Evolutionary conservation across 257 asterid species (phyloP).

Genomic region (Solanum acaule): DNA sequence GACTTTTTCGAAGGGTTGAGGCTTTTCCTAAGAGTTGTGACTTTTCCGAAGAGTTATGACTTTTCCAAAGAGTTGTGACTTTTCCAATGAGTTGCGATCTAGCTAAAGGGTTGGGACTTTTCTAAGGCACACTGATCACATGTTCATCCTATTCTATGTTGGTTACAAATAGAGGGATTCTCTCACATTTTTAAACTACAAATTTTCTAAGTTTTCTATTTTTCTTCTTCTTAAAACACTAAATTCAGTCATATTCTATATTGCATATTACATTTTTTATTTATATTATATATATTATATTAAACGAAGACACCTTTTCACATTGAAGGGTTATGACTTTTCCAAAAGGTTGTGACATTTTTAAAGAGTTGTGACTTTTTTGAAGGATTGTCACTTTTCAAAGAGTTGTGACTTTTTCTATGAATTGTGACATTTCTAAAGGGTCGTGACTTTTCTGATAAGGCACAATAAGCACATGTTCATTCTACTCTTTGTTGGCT

Average conservation of each 20-base stretch:
- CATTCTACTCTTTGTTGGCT: background rate
- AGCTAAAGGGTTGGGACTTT: background rate
- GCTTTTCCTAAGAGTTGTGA: no score
- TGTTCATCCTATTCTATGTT: background rate
- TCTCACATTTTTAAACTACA: background rate
- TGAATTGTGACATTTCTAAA: background rate
- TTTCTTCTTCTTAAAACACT: background rate
- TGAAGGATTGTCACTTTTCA: no score
- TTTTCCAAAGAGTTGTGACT: no score
- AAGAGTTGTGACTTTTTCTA: background rate
- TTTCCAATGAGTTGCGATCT: background rate
- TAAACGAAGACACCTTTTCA: background rate
- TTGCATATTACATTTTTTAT: no score
- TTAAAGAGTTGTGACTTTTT: no score
- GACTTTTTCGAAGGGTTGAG: no score
- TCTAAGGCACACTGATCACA: background rate
- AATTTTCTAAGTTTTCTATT: background rate
- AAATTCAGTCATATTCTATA: background rate
- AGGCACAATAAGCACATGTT: background rate
- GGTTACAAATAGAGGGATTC: background rate
- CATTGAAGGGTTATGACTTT: background rate
- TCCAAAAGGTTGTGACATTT: no score
- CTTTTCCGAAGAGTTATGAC: no score
- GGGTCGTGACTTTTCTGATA: background rate
- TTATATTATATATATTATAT: no score